These are phyloP conservation scores for Pyrenopolyporus hunteri DNA, from an alignment of 495 filamentous ascomycete genomes.

Conservation along the genomic window DNA sequence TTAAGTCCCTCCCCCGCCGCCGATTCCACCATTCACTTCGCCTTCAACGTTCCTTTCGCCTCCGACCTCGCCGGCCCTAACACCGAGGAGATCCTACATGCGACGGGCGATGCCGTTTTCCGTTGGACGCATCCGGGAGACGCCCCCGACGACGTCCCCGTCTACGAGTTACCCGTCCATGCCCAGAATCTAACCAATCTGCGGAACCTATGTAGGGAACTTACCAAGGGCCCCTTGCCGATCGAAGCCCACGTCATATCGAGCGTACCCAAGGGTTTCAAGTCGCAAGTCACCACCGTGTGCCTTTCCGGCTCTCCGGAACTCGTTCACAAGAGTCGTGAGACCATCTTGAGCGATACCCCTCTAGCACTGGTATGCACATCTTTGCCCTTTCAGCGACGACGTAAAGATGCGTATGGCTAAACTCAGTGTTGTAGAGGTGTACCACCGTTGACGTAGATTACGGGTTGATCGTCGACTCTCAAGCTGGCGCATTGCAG, in stretches of 20 bases:
- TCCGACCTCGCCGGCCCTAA: slow-evolving; percentile 90
- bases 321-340: slow-evolving; percentile 80
- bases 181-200: slow-evolving; percentile 79
- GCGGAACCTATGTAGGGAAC: slow-evolving; percentile 75
- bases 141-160: slow-evolving; percentile 77
- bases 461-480: slow-evolving; percentile 81
- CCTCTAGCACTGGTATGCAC: slow-evolving; percentile 81
- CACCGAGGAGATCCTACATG: slow-evolving; percentile 87
- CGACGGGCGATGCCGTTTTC: slow-evolving; percentile 78
- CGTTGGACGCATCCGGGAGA: slow-evolving; percentile 92
- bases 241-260: slow-evolving; percentile 83
- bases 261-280: slow-evolving; percentile 77
- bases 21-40: slow-evolving; percentile 72
- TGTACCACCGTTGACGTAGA: slow-evolving; percentile 93
- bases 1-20: slow-evolving; percentile 67
- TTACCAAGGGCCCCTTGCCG: slow-evolving; percentile 69
- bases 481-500: slow-evolving; percentile 68
- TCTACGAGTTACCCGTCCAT: slow-evolving; percentile 88
- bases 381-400: slow-evolving; percentile 16
- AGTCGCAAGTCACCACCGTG: slow-evolving; percentile 83
- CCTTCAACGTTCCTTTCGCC: slow-evolving; percentile 95
- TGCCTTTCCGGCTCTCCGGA: slow-evolving; percentile 86
- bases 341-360: slow-evolving; percentile 82
- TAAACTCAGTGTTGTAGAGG: slow-evolving; percentile 62
- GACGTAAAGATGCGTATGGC: slow-evolving; percentile 22